A percentile compares a stretch with the other conserved stretches of the same genome.
Conservation (phyloP, 2,329 filamentous ascomycete genomes). For the Apiospora sp. region DNA sequence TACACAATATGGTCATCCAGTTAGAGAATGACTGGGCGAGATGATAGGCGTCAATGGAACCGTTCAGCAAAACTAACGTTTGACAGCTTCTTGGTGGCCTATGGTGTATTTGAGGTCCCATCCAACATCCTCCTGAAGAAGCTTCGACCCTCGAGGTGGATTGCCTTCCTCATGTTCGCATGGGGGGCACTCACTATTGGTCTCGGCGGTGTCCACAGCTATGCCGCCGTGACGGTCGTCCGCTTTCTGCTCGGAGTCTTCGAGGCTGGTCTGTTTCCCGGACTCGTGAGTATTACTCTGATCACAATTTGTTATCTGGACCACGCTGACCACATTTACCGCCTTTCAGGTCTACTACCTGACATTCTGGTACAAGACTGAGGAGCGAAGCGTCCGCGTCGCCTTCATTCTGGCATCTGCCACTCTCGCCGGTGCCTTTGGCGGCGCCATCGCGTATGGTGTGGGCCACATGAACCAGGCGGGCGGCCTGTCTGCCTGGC, state of each 20-base stretch:
- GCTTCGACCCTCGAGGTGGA: slow-evolving; percentile 64
- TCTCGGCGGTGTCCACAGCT: slow-evolving; percentile 68
- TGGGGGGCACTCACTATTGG: slow-evolving; percentile 72
- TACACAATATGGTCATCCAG: neutral
- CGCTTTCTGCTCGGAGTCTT: slow-evolving; percentile 71
- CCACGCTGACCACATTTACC: neutral
- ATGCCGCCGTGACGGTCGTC: slow-evolving; percentile 66
- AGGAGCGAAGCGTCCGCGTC: slow-evolving; percentile 72
- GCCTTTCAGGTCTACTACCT: slow-evolving; percentile 59
- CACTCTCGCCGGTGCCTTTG: slow-evolving; percentile 75
- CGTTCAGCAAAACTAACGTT: neutral
- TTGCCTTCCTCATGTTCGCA: slow-evolving; percentile 67
- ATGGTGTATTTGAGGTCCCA: slow-evolving; percentile 65
- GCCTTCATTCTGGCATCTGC: slow-evolving; percentile 72
- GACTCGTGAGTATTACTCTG: slow-evolving; percentile 53
- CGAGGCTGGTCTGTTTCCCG: slow-evolving; percentile 73
- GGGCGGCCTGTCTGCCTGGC: slow-evolving; percentile 70
- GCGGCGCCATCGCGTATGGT: slow-evolving; percentile 75
- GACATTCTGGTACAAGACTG: slow-evolving; percentile 74
- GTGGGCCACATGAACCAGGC: slow-evolving; percentile 75
- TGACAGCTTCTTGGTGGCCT: slow-evolving; percentile 63
- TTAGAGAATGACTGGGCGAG: neutral
- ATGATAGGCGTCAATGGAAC: neutral
- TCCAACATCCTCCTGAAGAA: slow-evolving; percentile 69
- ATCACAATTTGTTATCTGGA: slow-evolving; percentile 47